phyloP scores from a whole-genome alignment of 306 rosid genomes.

The Medicago lupulina region DNA sequence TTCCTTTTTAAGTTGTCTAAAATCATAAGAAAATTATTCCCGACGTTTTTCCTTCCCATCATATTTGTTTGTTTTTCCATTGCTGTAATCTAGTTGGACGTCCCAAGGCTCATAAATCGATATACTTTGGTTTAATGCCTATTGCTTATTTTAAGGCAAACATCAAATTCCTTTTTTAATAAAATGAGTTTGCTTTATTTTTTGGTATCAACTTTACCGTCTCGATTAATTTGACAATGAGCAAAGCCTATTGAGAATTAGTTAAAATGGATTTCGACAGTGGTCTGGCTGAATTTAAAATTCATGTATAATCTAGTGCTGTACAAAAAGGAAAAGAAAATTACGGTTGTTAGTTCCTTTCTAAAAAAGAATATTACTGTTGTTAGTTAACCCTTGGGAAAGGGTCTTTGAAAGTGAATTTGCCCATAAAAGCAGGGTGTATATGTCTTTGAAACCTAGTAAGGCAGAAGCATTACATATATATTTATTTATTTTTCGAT shows the following conservation, averaged over 20 bases:
- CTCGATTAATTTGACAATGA: not conserved
- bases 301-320: not conserved
- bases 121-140: not conserved
- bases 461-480: no score
- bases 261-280: not conserved
- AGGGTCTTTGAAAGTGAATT: no score
- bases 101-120: not conserved
- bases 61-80: no score
- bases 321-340: not conserved
- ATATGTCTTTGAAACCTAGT: no score
- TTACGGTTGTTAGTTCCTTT: no score
- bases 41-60: no score
- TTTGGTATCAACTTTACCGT: not conserved
- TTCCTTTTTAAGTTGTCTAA: no score
- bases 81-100: slow-evolving; percentile 1
- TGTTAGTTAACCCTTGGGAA: no score
- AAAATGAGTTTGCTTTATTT: not conserved
- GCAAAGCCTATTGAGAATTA: not conserved
- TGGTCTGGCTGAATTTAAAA: not conserved
- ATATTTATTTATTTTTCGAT: no score
- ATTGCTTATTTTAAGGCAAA: not conserved
- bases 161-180: not conserved
- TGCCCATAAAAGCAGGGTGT: no score
- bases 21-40: no score
- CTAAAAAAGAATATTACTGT: no score